Evolutionary conservation across 441 rosid genomes (phyloP).

Genomic region (Eruca vesicaria): DNA sequence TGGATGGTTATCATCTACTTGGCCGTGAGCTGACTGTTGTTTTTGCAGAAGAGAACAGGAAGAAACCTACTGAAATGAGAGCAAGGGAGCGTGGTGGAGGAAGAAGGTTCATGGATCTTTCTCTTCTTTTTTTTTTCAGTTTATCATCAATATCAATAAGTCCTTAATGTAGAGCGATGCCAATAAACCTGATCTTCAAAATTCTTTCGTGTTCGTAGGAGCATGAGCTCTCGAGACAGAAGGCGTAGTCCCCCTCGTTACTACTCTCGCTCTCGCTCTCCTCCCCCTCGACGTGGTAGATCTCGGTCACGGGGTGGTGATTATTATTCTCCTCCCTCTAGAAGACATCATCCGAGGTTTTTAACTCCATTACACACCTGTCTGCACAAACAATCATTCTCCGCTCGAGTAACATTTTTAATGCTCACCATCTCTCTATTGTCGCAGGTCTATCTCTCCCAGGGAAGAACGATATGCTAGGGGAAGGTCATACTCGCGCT

Average conservation of each 20-base stretch:
- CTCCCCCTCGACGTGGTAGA: slow-evolving; percentile 68
- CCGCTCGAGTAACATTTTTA: neutral
- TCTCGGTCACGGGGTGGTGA: slow-evolving; percentile 55
- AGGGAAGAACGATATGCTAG: slow-evolving; percentile 53
- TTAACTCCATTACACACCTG: neutral
- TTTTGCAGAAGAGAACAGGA: slow-evolving; percentile 68
- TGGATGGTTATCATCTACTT: slow-evolving; percentile 61
- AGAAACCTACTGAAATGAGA: slow-evolving; percentile 69
- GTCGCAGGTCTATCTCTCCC: slow-evolving; percentile 70
- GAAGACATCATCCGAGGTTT: slow-evolving; percentile 62
- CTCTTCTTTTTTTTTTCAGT: neutral
- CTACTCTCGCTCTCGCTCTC: slow-evolving; percentile 48
- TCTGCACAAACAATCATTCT: neutral
- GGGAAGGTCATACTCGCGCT: slow-evolving; percentile 66
- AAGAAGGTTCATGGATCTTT: slow-evolving; percentile 33
- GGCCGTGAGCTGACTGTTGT: slow-evolving; percentile 60
- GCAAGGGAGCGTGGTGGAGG: slow-evolving; percentile 50
- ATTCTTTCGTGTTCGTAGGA: slow-evolving; percentile 26
- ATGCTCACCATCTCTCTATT: slow-evolving; percentile 7
- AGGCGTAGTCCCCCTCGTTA: slow-evolving; percentile 60
- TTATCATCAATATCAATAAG: neutral
- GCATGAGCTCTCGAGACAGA: slow-evolving; percentile 51
- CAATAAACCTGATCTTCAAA: no score
- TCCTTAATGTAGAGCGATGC: no score
- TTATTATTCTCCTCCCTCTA: slow-evolving; percentile 55